Evolutionary conservation across 352 stramenopile species (phyloP).

Genomic region (Plasmopara halstedii): DNA sequence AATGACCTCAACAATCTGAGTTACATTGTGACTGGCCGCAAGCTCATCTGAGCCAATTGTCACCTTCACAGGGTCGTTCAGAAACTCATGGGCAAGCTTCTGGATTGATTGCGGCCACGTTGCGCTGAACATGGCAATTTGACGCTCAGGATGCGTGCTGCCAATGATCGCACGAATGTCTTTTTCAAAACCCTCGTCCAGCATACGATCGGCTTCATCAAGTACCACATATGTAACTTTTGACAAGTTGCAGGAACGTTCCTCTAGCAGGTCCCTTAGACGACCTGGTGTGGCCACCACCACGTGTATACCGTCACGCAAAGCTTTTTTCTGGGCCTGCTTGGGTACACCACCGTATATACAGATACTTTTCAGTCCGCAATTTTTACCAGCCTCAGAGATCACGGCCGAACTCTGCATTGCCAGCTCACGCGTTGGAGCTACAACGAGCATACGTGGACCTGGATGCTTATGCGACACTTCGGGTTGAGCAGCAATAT

Average conservation of each 20-base stretch:
- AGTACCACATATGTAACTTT: constrained; percentile 92
- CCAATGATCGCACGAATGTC: constrained; percentile 88
- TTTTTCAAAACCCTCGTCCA: constrained; percentile 93
- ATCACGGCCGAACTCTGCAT: constrained; percentile 92
- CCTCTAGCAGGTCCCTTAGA: constrained; percentile 88
- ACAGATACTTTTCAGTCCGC: constrained; percentile 82
- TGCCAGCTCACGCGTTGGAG: constrained; percentile 91
- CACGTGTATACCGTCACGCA: constrained; percentile 86
- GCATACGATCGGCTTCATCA: constrained; percentile 95
- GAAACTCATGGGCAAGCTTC: constrained; percentile 93
- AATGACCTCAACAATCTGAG: constrained; percentile 93
- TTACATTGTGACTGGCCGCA: constrained; percentile 92
- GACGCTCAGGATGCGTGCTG: constrained; percentile 67
- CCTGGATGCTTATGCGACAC: constrained; percentile 50
- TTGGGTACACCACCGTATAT: constrained; percentile 97
- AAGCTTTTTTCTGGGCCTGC: constrained; percentile 82
- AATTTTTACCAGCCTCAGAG: constrained; percentile 85
- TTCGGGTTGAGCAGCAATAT: constrained; percentile 63
- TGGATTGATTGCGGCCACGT: constrained; percentile 97
- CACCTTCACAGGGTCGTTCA: constrained; percentile 90
- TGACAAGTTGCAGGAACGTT: constrained; percentile 75
- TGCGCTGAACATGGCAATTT: constrained; percentile 97
- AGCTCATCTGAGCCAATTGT: constrained; percentile 93
- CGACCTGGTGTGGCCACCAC: constrained; percentile 95
- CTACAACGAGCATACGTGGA: constrained; percentile 90